Base-by-base conservation (phyloP, 805 yeast species). In the Cyberlindnera meyerae region DNA sequence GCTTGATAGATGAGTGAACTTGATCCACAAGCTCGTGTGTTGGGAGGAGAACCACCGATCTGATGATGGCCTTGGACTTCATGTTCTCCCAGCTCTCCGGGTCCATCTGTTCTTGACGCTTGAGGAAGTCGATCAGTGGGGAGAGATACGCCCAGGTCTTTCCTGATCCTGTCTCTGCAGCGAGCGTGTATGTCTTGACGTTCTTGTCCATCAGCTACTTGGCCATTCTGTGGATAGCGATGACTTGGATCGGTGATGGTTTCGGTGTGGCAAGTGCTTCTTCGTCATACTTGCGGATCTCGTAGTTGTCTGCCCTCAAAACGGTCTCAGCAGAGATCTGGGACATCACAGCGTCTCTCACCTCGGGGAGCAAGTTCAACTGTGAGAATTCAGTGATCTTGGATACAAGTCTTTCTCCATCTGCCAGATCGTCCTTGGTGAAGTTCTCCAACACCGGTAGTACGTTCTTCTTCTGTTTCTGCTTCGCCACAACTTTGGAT, bases 151-250 rank as follows among this genome's bases (percentile, higher is more conserved):
- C 88, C 79, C 95, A 78, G 0, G 98, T 90, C 55, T 90, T 90
- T 8, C 98, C 98, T 0, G 95, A 82, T 0, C 98, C 98, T 0
- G 98, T 90, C 57, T 93, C 97, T 3, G 97, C 96, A 1, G 97
- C 97, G 37, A 90, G 60, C 3, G 93, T 76, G 65, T 76, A 86
- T 1, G 80, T 71, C 46, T 78, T 77, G 33, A 78, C 50, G 40
- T 68, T 62, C 7, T 56, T 57, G 18, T 59, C 60, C 62, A 59
- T 58, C 12, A 65, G 40, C 8, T 46, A 39, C 29, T 54, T 50
- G 2, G 64, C 49, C 16, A 64, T 40, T 18, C 49, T 51, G 37
- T 61, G 64, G 28, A 85, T 73, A 5, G 93, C 81, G 6, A 89
- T 81, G 4, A 75, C 68, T 61, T 90, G 98, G 29, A 90, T 83